Evolutionary conservation across 1,284 basidiomycete genomes (phyloP).

Genomic region (Xerocomus alliaceus): DNA sequence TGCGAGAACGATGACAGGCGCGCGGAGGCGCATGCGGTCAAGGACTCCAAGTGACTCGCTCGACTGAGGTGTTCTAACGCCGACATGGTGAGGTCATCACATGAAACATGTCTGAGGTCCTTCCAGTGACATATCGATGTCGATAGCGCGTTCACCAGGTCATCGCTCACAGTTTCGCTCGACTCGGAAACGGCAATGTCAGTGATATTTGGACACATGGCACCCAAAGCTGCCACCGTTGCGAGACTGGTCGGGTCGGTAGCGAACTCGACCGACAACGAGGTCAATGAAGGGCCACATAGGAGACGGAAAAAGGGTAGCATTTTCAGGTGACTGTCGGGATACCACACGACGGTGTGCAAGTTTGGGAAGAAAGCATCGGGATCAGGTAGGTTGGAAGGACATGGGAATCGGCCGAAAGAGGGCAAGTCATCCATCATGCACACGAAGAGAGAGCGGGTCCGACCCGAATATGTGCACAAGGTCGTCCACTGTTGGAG

Average conservation of each 20-base stretch:
- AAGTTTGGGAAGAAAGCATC: slow-evolving; percentile 32
- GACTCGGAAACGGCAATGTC: slow-evolving; percentile 28
- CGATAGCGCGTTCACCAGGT: slow-evolving; percentile 24
- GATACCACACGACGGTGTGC: slow-evolving; percentile 29
- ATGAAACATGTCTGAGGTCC: slow-evolving; percentile 25
- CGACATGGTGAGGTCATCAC: slow-evolving; percentile 27
- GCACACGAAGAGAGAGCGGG: slow-evolving; percentile 27
- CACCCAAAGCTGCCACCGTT: slow-evolving; percentile 22
- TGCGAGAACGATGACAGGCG: slow-evolving; percentile 17
- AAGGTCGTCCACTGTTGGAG: slow-evolving; percentile 28
- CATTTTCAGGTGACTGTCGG: slow-evolving; percentile 26
- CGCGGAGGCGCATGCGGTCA: slow-evolving; percentile 22
- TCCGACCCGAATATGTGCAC: slow-evolving; percentile 29
- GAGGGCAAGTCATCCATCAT: slow-evolving; percentile 26
- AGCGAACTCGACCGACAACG: slow-evolving; percentile 31
- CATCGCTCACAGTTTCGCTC: slow-evolving; percentile 10
- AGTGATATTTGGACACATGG: slow-evolving; percentile 30
- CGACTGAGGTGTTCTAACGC: slow-evolving; percentile 30
- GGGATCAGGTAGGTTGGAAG: slow-evolving; percentile 24
- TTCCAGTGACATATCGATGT: slow-evolving; percentile 30
- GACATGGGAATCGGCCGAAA: slow-evolving; percentile 15
- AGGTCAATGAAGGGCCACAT: slow-evolving; percentile 32
- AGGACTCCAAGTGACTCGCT: slow-evolving; percentile 19
- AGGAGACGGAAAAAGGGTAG: slow-evolving; percentile 33
- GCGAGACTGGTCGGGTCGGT: slow-evolving; percentile 24